A percentile compares a stretch with the other conserved stretches of the same genome.
These are phyloP conservation scores for Sordariomycetes sp. DNA, from an alignment of 2,329 filamentous ascomycete genomes.

Conservation along the genomic window DNA sequence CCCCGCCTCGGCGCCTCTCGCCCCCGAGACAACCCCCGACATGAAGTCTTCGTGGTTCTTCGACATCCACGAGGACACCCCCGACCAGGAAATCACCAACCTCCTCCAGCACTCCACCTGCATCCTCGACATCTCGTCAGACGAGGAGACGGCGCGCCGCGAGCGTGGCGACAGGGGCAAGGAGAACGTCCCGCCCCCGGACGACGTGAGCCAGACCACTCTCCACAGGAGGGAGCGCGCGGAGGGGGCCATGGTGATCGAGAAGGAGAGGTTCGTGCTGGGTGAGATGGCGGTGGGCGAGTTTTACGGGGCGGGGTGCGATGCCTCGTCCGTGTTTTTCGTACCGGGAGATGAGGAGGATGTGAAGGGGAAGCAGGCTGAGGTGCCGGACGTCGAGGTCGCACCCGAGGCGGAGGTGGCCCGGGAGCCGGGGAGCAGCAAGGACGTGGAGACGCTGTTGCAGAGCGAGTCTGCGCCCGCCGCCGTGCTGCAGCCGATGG, in stretches of 20 bases:
- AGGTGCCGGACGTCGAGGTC: slow-evolving; percentile 11
- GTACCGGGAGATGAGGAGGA: slow-evolving; percentile 46
- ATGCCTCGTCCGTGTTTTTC: slow-evolving; percentile 47
- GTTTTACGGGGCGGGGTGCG: slow-evolving; percentile 53
- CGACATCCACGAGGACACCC: slow-evolving; percentile 90
- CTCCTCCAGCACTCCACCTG: slow-evolving; percentile 84
- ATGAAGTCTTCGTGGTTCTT: no score
- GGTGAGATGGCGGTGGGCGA: slow-evolving; percentile 54
- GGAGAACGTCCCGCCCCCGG: slow-evolving; percentile 77
- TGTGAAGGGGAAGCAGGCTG: slow-evolving; percentile 7
- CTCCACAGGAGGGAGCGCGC: slow-evolving; percentile 21
- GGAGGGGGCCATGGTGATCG: slow-evolving; percentile 46
- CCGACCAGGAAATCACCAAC: slow-evolving; percentile 83
- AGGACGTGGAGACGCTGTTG: slow-evolving; percentile 22
- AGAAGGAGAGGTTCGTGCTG: slow-evolving; percentile 51
- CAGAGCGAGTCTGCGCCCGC: slow-evolving; percentile 15
- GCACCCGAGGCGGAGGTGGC: slow-evolving; percentile 7
- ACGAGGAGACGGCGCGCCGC: slow-evolving; percentile 54
- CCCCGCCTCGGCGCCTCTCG: slow-evolving; percentile 9
- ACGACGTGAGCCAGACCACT: slow-evolving; percentile 48
- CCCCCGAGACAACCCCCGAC: no score
- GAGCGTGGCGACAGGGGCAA: slow-evolving; percentile 59
- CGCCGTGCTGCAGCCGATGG: slow-evolving; percentile 37
- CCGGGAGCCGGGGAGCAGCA: slow-evolving; percentile 5
- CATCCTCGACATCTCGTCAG: slow-evolving; percentile 77